phyloP scores from a whole-genome alignment of 2,329 filamentous ascomycete genomes.

The Madurella mycetomatis region DNA sequence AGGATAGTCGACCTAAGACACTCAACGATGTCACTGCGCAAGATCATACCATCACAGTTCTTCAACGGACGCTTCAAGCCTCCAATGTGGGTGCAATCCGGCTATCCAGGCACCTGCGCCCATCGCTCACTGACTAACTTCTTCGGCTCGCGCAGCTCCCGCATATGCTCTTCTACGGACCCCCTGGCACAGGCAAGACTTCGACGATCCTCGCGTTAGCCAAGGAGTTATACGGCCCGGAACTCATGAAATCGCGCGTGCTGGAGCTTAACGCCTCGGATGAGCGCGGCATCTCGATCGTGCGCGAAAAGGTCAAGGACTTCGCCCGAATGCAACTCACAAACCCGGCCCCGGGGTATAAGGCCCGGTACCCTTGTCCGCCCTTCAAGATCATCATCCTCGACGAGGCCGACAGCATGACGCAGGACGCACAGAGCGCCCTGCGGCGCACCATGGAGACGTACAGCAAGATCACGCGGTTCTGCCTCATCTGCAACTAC shows the following conservation, averaged over 20 bases:
- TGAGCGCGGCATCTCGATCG: constrained; percentile 94
- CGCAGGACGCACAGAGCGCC: constrained; percentile 92
- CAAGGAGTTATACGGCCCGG: constrained; percentile 94
- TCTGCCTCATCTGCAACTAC: constrained; percentile 98
- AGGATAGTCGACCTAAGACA: constrained; percentile 77
- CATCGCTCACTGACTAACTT: constrained; percentile 1
- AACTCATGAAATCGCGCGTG: constrained; percentile 89
- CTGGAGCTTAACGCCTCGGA: constrained; percentile 99
- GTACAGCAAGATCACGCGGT: constrained; percentile 91
- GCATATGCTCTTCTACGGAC: constrained; percentile 99
- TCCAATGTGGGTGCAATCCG: constrained; percentile 62
- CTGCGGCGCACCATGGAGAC: constrained; percentile 96
- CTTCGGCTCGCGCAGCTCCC: constrained; percentile 57
- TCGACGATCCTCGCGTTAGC: constrained; percentile 95
- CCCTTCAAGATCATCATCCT: constrained; percentile 99
- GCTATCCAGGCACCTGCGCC: not conserved
- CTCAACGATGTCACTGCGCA: constrained; percentile 94
- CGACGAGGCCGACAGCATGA: constrained; percentile 98
- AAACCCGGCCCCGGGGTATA: constrained; percentile 67
- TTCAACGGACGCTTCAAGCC: constrained; percentile 88
- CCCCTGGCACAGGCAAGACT: constrained; percentile 95
- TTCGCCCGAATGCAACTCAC: constrained; percentile 95
- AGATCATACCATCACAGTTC: constrained; percentile 91
- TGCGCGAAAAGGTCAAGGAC: constrained; percentile 96
- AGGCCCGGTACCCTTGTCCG: constrained; percentile 78